Base-by-base conservation (phyloP, 768 basidiomycete genomes). In the Psilocybe tampanensis region DNA sequence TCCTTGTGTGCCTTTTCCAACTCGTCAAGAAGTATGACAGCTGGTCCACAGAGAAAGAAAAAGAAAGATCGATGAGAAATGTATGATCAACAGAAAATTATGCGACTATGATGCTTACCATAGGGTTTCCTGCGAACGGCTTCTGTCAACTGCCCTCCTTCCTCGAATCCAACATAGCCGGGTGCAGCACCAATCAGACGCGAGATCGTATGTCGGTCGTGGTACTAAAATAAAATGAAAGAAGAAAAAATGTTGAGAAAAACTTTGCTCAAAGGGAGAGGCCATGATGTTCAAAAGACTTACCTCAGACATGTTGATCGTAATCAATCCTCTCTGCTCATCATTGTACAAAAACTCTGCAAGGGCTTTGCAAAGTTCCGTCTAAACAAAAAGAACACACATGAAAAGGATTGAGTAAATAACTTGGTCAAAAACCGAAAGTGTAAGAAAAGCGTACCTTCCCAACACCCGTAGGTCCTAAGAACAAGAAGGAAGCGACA, bases 1-100 rank as follows among this genome's bases (percentile, higher is more conserved):
- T 95, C 94, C 75, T 92, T 93, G 73, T 95, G 94, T 0, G 94
- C 94, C 71, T 97, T 97, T 74, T 97, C 95, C 57, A 97, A 81
- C 70, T 93, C 92, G 65, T 93, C 90, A 54, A 94, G 86, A 53
- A 93, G 76, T 36, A 94, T 78, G 47, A 94, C 91, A 60, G 86
- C 88, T 83, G 50, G 9, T 29, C 29, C 4, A 29, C 5, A 29
- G 29, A 4, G 9, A 29, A 29, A 5, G 29, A 29, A 9, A 29
- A 29, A 29, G 9, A 29, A 29, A 29, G 5, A 29, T 9, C 29
- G 5, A 53, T 5, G 12, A 39, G 17, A 18, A 22, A 21, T 9
- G 36, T 1, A 49, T 12, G n/a, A 34, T 1, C 62, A 19, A 61
- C 17, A 19, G 23, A 12, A 44, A 2, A 8, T 33, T 26, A 8